Evolutionary conservation across 208 protist genomes (phyloP), one percentile per base, ranked within the genome.

Genomic region (Zelonia costaricensis): DNA sequence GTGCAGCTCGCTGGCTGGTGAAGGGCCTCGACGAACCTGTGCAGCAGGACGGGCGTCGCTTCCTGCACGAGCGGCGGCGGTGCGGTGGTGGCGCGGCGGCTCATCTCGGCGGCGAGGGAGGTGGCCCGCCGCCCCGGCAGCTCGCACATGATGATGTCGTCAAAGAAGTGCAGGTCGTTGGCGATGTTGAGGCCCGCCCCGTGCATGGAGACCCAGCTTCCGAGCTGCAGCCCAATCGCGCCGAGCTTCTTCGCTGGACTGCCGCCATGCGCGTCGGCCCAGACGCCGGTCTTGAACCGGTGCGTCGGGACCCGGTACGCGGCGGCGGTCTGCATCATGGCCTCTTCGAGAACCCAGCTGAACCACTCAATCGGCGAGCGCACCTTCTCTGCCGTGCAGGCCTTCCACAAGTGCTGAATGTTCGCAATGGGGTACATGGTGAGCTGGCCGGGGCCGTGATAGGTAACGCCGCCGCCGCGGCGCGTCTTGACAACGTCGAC

Each of bases 201-300:
- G 61, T 97, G 91, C 91, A 97, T 97, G 1, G 88, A 93, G 3
- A 93, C 80, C 86, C 86, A 97, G 48, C 74, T 92, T 7, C 84
- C 83, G 1, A 97, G 80, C 63, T 93, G 86, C 56, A 97, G 81
- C 10, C 88, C 91, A 39, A 95, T 88, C 23, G 79, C 84, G 3
- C 84, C 91, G 1, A 97, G 54, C 61, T 97, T 97, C 0, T 76
- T 67, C 18, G 82, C 57, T 0, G 57, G 51, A 5, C 31, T 55
- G 31, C 47, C 62, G 0, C 23, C 18, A 46, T 56, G 80, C 22
- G 39, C 43, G 44, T 92, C 85, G 2, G 87, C 63, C 88, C 88
- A 94, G 25, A 95, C 80, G 2, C 86, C 86, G 4, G 80, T 82
- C 48, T 85, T 87, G 60, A 63, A 72, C 9, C 74, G 69, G 44